A percentile compares a stretch with the other conserved stretches of the same genome.
These are phyloP conservation scores for Xylariaceae sp. DNA, from an alignment of 2,329 filamentous ascomycete genomes.

Conservation along the genomic window DNA sequence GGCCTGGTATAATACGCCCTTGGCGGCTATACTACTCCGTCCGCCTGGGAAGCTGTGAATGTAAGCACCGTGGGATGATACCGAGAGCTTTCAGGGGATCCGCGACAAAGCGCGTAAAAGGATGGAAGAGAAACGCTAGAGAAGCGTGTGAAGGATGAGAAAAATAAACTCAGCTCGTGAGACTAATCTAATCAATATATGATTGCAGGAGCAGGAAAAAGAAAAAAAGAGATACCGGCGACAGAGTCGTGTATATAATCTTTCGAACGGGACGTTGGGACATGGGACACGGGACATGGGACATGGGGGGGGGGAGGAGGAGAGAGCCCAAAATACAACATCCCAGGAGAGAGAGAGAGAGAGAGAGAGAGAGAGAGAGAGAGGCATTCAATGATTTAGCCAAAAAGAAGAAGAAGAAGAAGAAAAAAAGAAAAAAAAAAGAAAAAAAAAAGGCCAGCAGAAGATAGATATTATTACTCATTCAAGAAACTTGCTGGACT, in stretches of 20 bases:
- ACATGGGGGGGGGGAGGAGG: no score
- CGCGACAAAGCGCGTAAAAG: not conserved
- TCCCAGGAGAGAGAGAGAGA: not conserved
- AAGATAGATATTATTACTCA: conserved; percentile 18
- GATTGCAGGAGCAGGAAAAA: no score
- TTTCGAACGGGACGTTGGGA: not conserved
- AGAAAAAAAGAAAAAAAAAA: conserved; percentile 3
- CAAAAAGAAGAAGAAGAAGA: conserved; percentile 14
- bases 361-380: no score
- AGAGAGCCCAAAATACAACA: conserved; percentile 5
- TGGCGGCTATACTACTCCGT: conserved; percentile 6
- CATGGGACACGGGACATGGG: not conserved
- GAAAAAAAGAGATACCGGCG: no score
- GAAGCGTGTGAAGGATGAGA: not conserved
- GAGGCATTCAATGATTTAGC: conserved; percentile 6
- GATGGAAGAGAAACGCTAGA: not conserved
- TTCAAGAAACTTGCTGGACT: conserved; percentile 18
- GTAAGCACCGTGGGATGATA: conserved; percentile 1
- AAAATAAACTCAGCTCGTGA: not conserved
- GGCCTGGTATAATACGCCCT: not conserved
- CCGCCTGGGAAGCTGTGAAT: not conserved
- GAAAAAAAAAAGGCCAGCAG: conserved; percentile 11
- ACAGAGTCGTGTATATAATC: no score
- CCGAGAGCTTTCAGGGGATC: not conserved
- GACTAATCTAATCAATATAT: not conserved